Evolutionary conservation across 352 stramenopile genomes (phyloP), one percentile per base, ranked within the genome.

Genomic region (Globisporangium rhizosaccharum): DNA sequence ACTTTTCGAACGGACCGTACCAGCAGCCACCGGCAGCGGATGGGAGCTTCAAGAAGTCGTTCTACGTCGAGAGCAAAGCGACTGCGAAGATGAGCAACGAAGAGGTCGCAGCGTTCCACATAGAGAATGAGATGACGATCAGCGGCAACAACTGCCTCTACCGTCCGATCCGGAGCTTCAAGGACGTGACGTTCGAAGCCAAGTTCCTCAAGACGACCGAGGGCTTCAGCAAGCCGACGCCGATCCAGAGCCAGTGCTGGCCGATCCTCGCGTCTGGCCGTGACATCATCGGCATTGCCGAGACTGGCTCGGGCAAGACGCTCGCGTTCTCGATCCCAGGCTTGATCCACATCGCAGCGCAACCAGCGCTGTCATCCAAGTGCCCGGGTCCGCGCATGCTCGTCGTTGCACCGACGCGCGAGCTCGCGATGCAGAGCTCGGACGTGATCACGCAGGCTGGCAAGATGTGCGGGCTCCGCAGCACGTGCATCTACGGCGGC

Each of bases 211-310:
- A 75, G 73, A 78, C 65, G 73, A 92, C 76, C 46, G 71, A 95
- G 62, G 82, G 79, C 23, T 99, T 98, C 68, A 66, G 73, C 53
- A 88, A 81, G 70, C 96, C 97, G 37, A 98, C 92, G 60, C 95
- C 96, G n/a, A 99, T 99, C 75, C 97, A 99, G 79, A 96, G 92
- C 42, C 91, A 99, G 70, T 98, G 96, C 67, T 99, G 96, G 96
- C 90, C 90, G 6, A 92, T 96, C 57, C 72, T 97, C 18, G 75
- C 80, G 23, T 91, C 81, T 2, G 85, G 84, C 39, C 79, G 86
- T 25, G 89, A 97, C 62, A 90, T 96, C 56, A 92, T 97, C 53
- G 89, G 87, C 59, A 96, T 97, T 59, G 87, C 91, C n/a, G 88
- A 97, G 73, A 98, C 90, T 5, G 96, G 96, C 42, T 97, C 85